Percentiles rank a stretch among this genome's conserved stretches.
Evolutionary conservation across 2,329 filamentous ascomycete genomes (phyloP).

Genomic region (Hypoxylon sp.): DNA sequence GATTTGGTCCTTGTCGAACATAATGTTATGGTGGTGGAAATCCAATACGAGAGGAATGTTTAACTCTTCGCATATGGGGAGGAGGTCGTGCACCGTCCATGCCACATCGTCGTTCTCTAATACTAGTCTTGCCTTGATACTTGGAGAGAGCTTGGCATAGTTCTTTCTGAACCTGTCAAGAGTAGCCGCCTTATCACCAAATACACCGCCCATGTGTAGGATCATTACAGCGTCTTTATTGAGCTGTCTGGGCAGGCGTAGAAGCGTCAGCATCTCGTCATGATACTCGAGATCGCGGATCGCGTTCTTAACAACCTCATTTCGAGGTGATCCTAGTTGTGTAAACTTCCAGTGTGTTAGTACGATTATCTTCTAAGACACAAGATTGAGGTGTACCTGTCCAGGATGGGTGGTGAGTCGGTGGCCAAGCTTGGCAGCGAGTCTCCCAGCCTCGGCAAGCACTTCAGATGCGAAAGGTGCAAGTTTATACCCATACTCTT

Average conservation of each 20-base stretch:
- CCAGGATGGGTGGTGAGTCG: conserved; percentile 92
- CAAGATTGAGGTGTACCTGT: conserved; percentile 62
- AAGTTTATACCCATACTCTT: conserved; percentile 87
- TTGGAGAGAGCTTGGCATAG: conserved; percentile 75
- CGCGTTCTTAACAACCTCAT: conserved; percentile 81
- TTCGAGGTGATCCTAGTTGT: conserved; percentile 86
- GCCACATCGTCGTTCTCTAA: conserved; percentile 95
- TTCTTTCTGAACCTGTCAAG: conserved; percentile 83
- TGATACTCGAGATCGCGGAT: conserved; percentile 90
- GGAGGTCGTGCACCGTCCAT: conserved; percentile 91
- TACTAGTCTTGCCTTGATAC: conserved; percentile 85
- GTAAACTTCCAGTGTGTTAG: conserved; percentile 73
- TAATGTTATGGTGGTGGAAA: conserved; percentile 95
- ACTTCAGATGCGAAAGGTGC: conserved; percentile 85
- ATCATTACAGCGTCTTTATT: conserved; percentile 94
- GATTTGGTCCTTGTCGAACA: conserved; percentile 80
- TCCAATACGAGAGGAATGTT: conserved; percentile 94
- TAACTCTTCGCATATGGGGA: conserved; percentile 93
- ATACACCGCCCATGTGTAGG: conserved; percentile 91
- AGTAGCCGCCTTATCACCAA: conserved; percentile 87
- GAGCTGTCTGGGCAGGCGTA: conserved; percentile 82
- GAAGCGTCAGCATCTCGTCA: conserved; percentile 83
- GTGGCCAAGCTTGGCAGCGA: conserved; percentile 84
- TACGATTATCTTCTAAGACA: neutral
- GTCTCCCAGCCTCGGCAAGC: conserved; percentile 81